phyloP scores from a whole-genome alignment of 179 eudicot species.

The Beta macrorhiza region DNA sequence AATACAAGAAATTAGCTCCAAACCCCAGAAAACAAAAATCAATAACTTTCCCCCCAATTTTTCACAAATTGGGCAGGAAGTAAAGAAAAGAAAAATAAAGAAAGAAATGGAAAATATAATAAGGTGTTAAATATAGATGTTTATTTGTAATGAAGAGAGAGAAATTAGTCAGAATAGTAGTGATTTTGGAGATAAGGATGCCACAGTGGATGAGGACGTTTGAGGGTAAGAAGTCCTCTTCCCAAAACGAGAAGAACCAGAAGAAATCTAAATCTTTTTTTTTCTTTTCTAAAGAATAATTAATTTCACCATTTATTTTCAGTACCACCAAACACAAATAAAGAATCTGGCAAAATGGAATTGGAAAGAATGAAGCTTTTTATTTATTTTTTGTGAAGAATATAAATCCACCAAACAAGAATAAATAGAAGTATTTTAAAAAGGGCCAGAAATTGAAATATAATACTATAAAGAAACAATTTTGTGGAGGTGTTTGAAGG shows the following conservation, averaged over 20 bases:
- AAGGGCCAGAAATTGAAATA: no score
- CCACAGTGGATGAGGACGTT: slow-evolving; percentile 11
- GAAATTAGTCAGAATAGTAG: slow-evolving; percentile 10
- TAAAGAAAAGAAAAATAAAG: neutral
- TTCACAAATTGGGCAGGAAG: slow-evolving; percentile 20
- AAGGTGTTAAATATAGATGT: slow-evolving; percentile 26
- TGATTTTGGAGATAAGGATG: neutral
- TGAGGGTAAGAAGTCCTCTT: slow-evolving; percentile 16
- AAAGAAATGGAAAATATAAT: neutral
- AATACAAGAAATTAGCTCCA: slow-evolving; percentile 15
- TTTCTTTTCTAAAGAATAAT: no score
- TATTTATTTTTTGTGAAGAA: slow-evolving; percentile 7
- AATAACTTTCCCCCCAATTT: slow-evolving; percentile 19
- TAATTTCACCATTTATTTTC: neutral
- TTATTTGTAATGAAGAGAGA: slow-evolving; percentile 12
- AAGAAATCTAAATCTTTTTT: neutral
- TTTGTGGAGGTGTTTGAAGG: neutral
- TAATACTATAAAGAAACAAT: neutral
- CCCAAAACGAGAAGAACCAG: neutral
- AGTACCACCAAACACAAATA: slow-evolving; percentile 11
- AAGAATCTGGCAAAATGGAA: slow-evolving; percentile 19
- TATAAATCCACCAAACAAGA: slow-evolving; percentile 23
- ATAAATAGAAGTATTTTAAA: neutral
- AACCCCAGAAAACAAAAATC: slow-evolving; percentile 18
- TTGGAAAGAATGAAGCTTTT: slow-evolving; percentile 4